Evolutionary conservation across 345 rosid species (phyloP).

Genomic region (Aurinia saxatilis): DNA sequence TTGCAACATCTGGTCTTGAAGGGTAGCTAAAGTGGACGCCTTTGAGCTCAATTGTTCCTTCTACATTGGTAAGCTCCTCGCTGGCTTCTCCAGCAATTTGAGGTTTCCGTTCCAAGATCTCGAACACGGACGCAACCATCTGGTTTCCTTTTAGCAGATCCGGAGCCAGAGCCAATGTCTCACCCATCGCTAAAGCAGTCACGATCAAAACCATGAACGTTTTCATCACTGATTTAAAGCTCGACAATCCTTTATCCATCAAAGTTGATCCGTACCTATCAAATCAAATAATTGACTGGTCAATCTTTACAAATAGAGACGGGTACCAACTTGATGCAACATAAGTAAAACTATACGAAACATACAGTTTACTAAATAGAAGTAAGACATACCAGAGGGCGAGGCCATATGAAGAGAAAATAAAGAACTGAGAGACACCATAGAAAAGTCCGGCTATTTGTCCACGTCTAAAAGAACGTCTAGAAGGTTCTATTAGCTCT

Average conservation of each 20-base stretch:
- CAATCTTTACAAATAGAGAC: background rate
- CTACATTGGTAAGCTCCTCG: constrained; percentile 52
- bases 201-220: constrained; percentile 93
- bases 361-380: background rate
- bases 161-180: constrained; percentile 79
- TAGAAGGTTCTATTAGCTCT: constrained; percentile 80
- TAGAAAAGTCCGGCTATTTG: constrained; percentile 88
- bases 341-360: too few relatives aligned
- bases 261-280: constrained; percentile 85
- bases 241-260: constrained; percentile 76
- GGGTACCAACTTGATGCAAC: too few relatives aligned
- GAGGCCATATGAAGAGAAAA: constrained; percentile 93
- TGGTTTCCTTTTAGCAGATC: constrained; percentile 94
- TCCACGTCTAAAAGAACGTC: constrained; percentile 69
- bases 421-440: constrained; percentile 94
- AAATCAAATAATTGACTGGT: too few relatives aligned
- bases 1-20: constrained; percentile 70
- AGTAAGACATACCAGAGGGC: constrained; percentile 62
- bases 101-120: constrained; percentile 69
- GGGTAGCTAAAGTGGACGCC: constrained; percentile 79
- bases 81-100: constrained; percentile 55
- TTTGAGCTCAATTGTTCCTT: constrained; percentile 66
- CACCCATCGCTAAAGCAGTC: constrained; percentile 97
- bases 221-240: constrained; percentile 83
- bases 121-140: constrained; percentile 87